Conservation (phyloP, 2,329 filamentous ascomycete genomes). For the Xylaria multiplex region DNA sequence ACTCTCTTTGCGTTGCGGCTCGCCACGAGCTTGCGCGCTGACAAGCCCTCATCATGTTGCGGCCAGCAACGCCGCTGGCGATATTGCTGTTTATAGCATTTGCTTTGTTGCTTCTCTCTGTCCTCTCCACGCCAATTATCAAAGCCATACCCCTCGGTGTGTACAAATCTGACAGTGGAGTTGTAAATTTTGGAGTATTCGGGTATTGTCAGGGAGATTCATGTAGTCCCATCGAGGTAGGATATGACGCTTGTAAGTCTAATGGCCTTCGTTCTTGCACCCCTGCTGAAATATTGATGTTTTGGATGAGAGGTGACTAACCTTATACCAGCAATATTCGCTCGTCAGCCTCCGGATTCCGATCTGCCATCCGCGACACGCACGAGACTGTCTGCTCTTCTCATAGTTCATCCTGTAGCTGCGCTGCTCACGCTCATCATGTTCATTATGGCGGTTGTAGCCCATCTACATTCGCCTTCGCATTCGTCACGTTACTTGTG, state of each 20-base stretch:
- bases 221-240: slow-evolving; percentile 81
- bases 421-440: slow-evolving; percentile 86
- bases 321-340: slow-evolving; percentile 37
- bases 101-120: slow-evolving; percentile 82
- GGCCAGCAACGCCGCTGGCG: slow-evolving; percentile 90
- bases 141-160: slow-evolving; percentile 83
- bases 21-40: slow-evolving; percentile 47
- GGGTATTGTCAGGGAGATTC: slow-evolving; percentile 77
- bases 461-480: slow-evolving; percentile 87
- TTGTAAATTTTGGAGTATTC: slow-evolving; percentile 91
- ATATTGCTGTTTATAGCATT: slow-evolving; percentile 88
- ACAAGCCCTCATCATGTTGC: slow-evolving; percentile 72
- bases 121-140: slow-evolving; percentile 91
- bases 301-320: slow-evolving; percentile 30
- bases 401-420: slow-evolving; percentile 93
- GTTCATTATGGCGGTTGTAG: slow-evolving; percentile 79
- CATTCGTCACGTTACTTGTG: slow-evolving; percentile 92
- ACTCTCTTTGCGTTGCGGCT: slow-evolving; percentile 44
- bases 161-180: slow-evolving; percentile 80
- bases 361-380: slow-evolving; percentile 64
- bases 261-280: background rate
- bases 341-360: slow-evolving; percentile 56
- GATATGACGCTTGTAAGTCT: slow-evolving; percentile 80
- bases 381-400: slow-evolving; percentile 80
- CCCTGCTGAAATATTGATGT: background rate